phyloP scores from a whole-genome alignment of 768 basidiomycete species.

The Sporobolomyces phaffii region DNA sequence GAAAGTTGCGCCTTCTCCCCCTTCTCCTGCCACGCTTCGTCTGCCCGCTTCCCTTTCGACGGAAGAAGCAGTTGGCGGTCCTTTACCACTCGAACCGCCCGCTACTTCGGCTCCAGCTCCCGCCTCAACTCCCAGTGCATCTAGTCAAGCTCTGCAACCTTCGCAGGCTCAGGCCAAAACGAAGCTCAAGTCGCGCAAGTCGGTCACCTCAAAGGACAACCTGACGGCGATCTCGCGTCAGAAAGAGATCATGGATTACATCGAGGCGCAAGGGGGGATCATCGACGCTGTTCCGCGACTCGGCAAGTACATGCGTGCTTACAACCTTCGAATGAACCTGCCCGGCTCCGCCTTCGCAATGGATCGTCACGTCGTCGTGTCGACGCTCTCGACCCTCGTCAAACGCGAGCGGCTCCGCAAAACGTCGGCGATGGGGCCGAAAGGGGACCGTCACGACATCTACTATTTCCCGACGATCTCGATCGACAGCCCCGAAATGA shows the following conservation, averaged over 20 bases:
- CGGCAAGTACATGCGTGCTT: neutral
- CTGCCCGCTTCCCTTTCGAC: too few species aligned
- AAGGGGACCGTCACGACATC: constrained; percentile 7
- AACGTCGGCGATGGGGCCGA: neutral
- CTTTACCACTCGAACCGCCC: too few species aligned
- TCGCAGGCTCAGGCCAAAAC: neutral
- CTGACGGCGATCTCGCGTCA: constrained; percentile 73
- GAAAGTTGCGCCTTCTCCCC: too few species aligned
- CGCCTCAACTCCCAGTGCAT: neutral
- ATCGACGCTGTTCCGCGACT: constrained; percentile 54
- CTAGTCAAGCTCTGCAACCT: neutral
- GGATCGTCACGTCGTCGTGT: constrained; percentile 1
- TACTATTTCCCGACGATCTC: constrained; percentile 17
- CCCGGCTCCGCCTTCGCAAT: neutral
- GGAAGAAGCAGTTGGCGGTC: too few species aligned
- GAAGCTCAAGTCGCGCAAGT: neutral
- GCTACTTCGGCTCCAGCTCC: neutral
- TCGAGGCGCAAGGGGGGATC: constrained; percentile 65
- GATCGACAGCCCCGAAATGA: neutral
- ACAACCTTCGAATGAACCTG: neutral
- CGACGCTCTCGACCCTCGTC: neutral
- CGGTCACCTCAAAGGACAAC: constrained; percentile 48
- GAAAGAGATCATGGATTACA: constrained; percentile 65
- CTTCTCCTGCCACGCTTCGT: too few species aligned
- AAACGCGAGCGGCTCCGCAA: constrained; percentile 1